phyloP scores from a whole-genome alignment of 305 asterid genomes.

The Caryopteris hybrid region DNA sequence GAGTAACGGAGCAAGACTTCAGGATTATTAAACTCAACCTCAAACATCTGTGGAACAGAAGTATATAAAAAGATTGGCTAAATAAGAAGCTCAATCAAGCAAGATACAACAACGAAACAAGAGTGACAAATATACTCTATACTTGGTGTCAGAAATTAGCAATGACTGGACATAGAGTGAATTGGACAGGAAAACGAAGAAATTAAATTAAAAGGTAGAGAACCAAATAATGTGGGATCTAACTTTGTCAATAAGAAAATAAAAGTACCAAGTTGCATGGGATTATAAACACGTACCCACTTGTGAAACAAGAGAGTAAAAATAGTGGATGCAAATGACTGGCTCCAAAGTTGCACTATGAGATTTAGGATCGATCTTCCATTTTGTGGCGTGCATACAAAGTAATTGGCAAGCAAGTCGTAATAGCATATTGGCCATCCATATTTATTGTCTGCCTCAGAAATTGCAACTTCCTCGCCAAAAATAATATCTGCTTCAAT shows the following conservation, averaged over 20 bases:
- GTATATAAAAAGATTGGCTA: not conserved
- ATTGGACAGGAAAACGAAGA: not conserved
- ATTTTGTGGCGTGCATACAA: conserved; percentile 46
- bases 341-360: conserved; percentile 91
- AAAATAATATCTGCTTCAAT: conserved; percentile 56
- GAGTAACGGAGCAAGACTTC: conserved; percentile 73
- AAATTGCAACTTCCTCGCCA: conserved; percentile 43
- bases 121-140: not conserved
- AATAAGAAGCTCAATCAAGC: not conserved
- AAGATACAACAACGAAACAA: not conserved
- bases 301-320: conserved; percentile 79
- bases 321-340: conserved; percentile 69
- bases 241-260: not conserved
- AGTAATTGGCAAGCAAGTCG: conserved; percentile 65
- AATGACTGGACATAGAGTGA: not conserved
- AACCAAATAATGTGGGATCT: not conserved
- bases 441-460: conserved; percentile 30
- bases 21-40: conserved; percentile 45
- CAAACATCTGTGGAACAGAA: conserved; percentile 25
- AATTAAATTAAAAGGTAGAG: not conserved
- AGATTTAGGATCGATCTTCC: conserved; percentile 69
- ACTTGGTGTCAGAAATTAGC: not conserved
- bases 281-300: conserved; percentile 53
- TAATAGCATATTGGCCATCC: conserved; percentile 62
- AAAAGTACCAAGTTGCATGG: not conserved